phyloP scores from a whole-genome alignment of 208 protist species.

The Plasmodiophora brassicae region DNA sequence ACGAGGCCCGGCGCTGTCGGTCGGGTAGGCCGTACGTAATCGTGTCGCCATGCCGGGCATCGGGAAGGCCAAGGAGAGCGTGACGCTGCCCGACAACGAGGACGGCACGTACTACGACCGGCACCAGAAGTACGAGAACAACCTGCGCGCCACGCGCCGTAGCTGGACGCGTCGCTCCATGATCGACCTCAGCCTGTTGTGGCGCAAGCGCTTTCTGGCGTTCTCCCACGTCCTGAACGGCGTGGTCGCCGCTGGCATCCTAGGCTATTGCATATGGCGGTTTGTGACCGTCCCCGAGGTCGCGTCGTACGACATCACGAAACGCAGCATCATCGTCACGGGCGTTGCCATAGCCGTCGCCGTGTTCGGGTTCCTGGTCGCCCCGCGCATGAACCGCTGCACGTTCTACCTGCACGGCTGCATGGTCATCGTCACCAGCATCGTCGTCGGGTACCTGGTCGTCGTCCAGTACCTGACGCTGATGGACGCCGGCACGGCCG shows the following conservation, averaged over 20 bases:
- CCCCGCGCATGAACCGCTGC: not conserved
- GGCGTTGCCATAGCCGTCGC: not conserved
- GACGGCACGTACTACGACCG: not conserved
- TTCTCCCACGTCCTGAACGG: not conserved
- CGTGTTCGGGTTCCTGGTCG: not conserved
- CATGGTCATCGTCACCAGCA: not conserved
- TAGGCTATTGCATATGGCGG: not conserved
- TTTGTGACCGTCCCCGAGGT: not conserved
- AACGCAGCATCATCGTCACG: not conserved
- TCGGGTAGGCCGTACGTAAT: no score
- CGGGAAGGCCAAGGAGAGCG: no score
- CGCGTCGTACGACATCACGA: not conserved
- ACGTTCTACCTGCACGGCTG: not conserved
- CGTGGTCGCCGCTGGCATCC: not conserved
- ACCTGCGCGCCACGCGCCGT: not conserved
- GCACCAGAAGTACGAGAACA: slow-evolving; percentile 10
- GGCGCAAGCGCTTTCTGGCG: not conserved
- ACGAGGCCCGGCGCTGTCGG: no score
- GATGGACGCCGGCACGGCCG: not conserved
- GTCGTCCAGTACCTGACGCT: not conserved
- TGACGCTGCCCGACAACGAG: not conserved
- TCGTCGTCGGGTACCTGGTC: not conserved
- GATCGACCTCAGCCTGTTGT: not conserved
- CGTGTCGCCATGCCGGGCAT: no score
- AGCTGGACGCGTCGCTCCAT: not conserved